phyloP scores from a whole-genome alignment of 2,329 filamentous ascomycete species.

The Fusarium sp. region DNA sequence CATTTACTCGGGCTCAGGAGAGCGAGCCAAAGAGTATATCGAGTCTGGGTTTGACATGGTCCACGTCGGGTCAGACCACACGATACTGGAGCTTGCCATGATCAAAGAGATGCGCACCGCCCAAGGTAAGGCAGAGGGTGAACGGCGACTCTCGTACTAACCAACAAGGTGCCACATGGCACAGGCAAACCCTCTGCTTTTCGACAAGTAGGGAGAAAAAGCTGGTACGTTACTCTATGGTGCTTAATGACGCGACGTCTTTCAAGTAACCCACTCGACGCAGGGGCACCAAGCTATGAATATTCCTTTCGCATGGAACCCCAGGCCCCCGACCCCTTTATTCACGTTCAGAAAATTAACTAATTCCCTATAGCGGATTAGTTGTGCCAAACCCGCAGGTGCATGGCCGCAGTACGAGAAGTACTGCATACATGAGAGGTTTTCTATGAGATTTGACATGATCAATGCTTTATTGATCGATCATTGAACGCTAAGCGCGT shows the following conservation, averaged over 20 bases:
- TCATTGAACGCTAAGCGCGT: too few relatives aligned
- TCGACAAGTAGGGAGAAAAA: too few relatives aligned
- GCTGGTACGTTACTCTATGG: background rate
- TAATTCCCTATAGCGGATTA: background rate
- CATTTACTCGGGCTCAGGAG: conserved; percentile 6
- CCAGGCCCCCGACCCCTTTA: background rate
- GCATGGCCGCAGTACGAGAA: background rate
- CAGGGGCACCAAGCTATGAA: background rate
- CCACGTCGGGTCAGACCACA: conserved; percentile 6
- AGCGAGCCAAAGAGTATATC: conserved; percentile 4
- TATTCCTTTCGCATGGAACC: background rate
- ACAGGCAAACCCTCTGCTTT: too few relatives aligned
- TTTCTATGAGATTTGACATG: background rate
- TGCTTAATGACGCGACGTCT: background rate
- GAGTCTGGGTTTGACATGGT: conserved; percentile 18
- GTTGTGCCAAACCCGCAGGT: background rate
- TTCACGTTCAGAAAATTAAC: background rate
- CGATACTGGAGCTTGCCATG: conserved; percentile 4
- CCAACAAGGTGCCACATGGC: too few relatives aligned
- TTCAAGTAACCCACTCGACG: background rate
- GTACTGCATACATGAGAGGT: background rate
- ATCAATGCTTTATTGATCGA: background rate
- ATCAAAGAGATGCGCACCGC: background rate
- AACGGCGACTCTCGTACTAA: background rate
- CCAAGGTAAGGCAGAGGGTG: background rate